Base-by-base conservation (phyloP, 306 rosid species). In the Quercus bicolor region DNA sequence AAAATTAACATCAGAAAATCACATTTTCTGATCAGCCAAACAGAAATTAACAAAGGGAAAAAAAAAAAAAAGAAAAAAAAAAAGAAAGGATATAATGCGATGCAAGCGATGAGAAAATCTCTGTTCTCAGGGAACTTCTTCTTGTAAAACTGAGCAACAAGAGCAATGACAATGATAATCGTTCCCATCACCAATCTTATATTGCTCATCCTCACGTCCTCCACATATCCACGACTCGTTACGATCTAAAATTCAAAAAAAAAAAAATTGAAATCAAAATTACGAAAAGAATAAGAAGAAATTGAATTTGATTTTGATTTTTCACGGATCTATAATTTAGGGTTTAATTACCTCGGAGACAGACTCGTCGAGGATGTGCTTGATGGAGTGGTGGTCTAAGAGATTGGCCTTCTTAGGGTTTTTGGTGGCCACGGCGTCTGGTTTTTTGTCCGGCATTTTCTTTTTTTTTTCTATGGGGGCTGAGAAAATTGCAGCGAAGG, bases 41-140 rank as follows among this genome's bases (percentile, higher is more conserved):
- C 21, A 52, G 56, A 66, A 9, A 34, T 19, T n/a, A 6, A 43
- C 28, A 14, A n/a, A 59, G 57, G 2, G 37, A 1, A 56, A 68
- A 19, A 23, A 56, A 72, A 19, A 18, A 24, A 18, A n/a, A n/a
- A n/a, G 37, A 1, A 56, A 68, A 19, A 23, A 56, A 72, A 19
- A 18, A 24, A 18, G 16, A 75, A 76, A 90, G 99, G 99, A 96
- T 96, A 93, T 93, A 88, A 91, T 18, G 78, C 84, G 82, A 93
- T 93, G 92, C 97, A 96, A 28, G 73, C 85, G 74, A 93, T 76
- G 79, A 96, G 93, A 62, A 96, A 96, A 70, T 96, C 89, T 61
- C 87, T 86, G 74, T 93, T 96, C 80, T 93, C 99, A 23, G 99
- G 97, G 75, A 93, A 96, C 84, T 91, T 93, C 83, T 93, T 96